phyloP scores from a whole-genome alignment of 306 rosid genomes.

The Aeschynomene evenia region DNA sequence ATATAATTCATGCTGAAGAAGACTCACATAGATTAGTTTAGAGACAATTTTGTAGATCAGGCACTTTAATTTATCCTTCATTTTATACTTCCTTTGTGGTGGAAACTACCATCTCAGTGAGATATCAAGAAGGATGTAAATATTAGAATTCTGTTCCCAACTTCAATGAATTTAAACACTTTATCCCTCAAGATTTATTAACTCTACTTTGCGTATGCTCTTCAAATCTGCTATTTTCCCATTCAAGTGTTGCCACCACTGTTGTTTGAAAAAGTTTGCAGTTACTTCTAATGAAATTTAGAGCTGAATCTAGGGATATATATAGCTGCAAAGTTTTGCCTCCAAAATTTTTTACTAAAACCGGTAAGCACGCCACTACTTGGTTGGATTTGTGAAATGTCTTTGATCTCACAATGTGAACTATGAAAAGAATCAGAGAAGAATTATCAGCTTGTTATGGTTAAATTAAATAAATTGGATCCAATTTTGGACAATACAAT shows the following conservation, averaged over 20 bases:
- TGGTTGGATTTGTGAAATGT: neutral
- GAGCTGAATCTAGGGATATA: neutral
- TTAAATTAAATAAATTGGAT: neutral
- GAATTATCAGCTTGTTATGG: neutral
- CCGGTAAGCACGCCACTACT: neutral
- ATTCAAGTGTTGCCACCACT: neutral
- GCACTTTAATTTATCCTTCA: neutral
- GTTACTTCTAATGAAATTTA: neutral
- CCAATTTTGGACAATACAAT: neutral
- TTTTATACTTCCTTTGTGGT: neutral
- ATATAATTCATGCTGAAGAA: neutral
- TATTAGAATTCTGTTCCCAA: neutral
- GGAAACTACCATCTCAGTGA: neutral
- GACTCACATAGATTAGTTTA: slow-evolving; percentile 11
- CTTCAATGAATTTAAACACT: neutral
- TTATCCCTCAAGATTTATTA: too few species aligned
- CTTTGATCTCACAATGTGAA: neutral
- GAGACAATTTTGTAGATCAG: slow-evolving; percentile 5
- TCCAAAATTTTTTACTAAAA: neutral
- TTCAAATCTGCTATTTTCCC: neutral
- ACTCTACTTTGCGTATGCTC: neutral
- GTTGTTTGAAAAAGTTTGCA: neutral
- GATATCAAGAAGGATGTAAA: neutral
- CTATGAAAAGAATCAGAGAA: neutral
- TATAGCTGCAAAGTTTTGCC: neutral